phyloP scores from a whole-genome alignment of 176 grass and related monocot species.

The Aechmea fasciata region DNA sequence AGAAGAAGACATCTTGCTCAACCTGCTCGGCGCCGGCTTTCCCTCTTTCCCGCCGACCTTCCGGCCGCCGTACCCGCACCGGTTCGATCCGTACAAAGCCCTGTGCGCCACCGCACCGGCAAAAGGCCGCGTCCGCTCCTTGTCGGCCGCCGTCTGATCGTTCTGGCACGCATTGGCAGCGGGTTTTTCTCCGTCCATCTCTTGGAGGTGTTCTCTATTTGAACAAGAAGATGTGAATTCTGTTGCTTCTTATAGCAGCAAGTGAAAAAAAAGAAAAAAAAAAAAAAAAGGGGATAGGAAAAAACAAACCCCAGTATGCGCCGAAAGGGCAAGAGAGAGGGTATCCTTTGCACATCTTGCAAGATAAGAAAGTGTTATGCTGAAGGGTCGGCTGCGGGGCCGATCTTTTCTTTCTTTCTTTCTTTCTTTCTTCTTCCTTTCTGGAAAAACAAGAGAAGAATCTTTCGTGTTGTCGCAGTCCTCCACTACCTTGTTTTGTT shows the following conservation, averaged over 20 bases:
- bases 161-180: not conserved
- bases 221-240: too few species aligned
- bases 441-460: too few species aligned
- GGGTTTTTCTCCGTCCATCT: too few species aligned
- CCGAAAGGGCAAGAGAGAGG: not conserved
- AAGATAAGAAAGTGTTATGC: slow-evolving; percentile 1
- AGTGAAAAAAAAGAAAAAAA: too few species aligned
- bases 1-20: slow-evolving; percentile 1
- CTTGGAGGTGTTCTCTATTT: too few species aligned
- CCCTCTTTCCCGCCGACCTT: not conserved
- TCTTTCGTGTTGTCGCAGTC: too few species aligned
- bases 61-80: not conserved
- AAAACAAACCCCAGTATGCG: not conserved
- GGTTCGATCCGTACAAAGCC: not conserved
- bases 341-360: not conserved
- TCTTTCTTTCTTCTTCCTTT: too few species aligned
- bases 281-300: too few species aligned
- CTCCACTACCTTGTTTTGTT: too few species aligned
- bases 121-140: not conserved
- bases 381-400: not conserved
- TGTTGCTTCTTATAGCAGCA: too few species aligned
- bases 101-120: slow-evolving; percentile 2
- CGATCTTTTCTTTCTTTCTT: too few species aligned
- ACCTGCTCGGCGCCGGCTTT: not conserved
- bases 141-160: not conserved